Evolutionary conservation across 1,284 basidiomycete genomes (phyloP).

Genomic region (Malassezia obtusa): DNA sequence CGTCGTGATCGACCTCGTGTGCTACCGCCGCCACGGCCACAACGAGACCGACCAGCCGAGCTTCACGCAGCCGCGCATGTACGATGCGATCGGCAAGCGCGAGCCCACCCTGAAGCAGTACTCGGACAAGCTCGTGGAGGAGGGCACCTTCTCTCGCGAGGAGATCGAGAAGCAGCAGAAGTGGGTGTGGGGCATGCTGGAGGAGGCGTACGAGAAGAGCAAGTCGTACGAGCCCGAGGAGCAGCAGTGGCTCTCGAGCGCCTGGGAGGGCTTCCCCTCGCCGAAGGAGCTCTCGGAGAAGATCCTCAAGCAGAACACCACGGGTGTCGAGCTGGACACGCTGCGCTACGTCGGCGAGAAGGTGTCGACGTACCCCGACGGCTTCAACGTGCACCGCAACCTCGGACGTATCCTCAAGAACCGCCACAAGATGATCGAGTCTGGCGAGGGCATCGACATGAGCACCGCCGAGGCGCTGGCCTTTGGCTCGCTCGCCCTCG

Average conservation of each 20-base stretch:
- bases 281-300: conserved; percentile 89
- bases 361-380: conserved; percentile 70
- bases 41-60: conserved; percentile 99
- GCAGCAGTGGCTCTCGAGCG: conserved; percentile 86
- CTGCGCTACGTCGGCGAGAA: conserved; percentile 76
- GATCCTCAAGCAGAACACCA: conserved; percentile 76
- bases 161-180: conserved; percentile 97
- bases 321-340: conserved; percentile 68
- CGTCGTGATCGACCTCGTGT: conserved; percentile 95
- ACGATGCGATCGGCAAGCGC: conserved; percentile 90
- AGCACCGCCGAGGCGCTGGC: conserved; percentile 98
- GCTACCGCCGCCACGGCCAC: conserved; percentile 96
- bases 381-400: conserved; percentile 83
- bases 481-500: conserved; percentile 81
- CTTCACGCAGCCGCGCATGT: conserved; percentile 99
- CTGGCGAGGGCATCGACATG: conserved; percentile 92
- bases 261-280: conserved; percentile 97
- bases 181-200: conserved; percentile 98
- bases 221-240: conserved; percentile 79
- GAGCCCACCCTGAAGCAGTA: conserved; percentile 85
- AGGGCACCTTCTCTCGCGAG: conserved; percentile 86
- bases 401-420: conserved; percentile 80
- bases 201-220: conserved; percentile 76
- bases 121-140: conserved; percentile 76
- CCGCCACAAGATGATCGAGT: conserved; percentile 79